Evolutionary conservation across 2,329 filamentous ascomycete genomes (phyloP).

Genomic region (Lojkania enalia): DNA sequence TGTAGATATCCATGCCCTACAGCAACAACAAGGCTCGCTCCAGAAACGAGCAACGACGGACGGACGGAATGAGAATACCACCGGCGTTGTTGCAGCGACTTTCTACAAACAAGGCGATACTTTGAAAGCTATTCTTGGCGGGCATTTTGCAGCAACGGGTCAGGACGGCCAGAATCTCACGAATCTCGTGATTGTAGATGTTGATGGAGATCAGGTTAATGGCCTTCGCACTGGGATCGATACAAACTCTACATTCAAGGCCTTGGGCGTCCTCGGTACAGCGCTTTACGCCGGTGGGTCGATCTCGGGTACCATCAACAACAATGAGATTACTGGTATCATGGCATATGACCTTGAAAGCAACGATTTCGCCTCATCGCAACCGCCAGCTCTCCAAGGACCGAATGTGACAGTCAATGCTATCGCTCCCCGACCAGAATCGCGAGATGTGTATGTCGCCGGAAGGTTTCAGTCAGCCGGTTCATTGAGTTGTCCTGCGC

Average conservation of each 20-base stretch:
- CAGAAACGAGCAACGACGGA: conserved; percentile 49
- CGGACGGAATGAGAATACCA: conserved; percentile 53
- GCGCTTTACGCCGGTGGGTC: conserved; percentile 81
- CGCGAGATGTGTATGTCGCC: conserved; percentile 78
- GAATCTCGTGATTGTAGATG: conserved; percentile 82
- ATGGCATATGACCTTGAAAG: conserved; percentile 75
- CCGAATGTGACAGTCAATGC: conserved; percentile 72
- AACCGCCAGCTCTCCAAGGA: conserved; percentile 77
- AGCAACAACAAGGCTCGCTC: conserved; percentile 35
- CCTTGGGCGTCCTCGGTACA: conserved; percentile 57
- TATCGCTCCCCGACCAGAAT: conserved; percentile 72
- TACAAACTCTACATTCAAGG: conserved; percentile 72
- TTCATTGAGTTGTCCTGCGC: conserved; percentile 75
- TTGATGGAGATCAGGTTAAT: conserved; percentile 65
- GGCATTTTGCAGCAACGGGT: conserved; percentile 76
- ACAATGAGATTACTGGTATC: conserved; percentile 69
- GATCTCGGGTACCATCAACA: conserved; percentile 70
- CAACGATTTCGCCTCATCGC: conserved; percentile 63
- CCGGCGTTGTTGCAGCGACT: conserved; percentile 74
- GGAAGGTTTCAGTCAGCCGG: conserved; percentile 85
- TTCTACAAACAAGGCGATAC: conserved; percentile 72
- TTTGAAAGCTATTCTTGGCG: conserved; percentile 86
- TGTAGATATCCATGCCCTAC: conserved; percentile 27
- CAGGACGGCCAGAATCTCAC: conserved; percentile 71
- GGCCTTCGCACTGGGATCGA: conserved; percentile 71